A percentile compares a stretch with the other conserved stretches of the same genome.
These are phyloP conservation scores for Colletotrichum simmondsii DNA, from an alignment of 2,329 filamentous ascomycete species.

Conservation along the genomic window DNA sequence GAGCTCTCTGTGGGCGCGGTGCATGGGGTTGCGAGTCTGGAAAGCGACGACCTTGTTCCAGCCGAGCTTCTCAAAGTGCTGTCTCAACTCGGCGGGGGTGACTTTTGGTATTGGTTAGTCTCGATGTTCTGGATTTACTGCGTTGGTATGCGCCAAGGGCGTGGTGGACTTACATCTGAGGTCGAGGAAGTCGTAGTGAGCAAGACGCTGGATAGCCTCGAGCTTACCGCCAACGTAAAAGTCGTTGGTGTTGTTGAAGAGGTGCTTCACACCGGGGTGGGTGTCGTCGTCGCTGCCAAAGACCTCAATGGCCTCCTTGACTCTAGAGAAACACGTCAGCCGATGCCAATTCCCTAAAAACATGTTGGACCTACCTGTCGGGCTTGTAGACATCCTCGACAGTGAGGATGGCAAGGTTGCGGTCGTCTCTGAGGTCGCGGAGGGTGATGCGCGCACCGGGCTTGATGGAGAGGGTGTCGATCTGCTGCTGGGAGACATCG, in stretches of 20 bases:
- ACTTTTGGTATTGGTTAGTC: slow-evolving; percentile 59
- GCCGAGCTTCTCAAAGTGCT: slow-evolving; percentile 99
- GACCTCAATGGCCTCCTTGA: slow-evolving; percentile 90
- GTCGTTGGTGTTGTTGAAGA: slow-evolving; percentile 82
- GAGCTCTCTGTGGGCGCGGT: slow-evolving; percentile 96
- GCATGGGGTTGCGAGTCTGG: slow-evolving; percentile 99
- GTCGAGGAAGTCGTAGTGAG: slow-evolving; percentile 99
- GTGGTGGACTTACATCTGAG: slow-evolving; percentile 78
- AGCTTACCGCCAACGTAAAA: slow-evolving; percentile 97
- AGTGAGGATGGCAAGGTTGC: slow-evolving; percentile 94
- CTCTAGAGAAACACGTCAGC: slow-evolving; percentile 57
- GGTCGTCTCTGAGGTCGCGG: slow-evolving; percentile 95
- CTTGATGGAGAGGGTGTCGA: slow-evolving; percentile 81
- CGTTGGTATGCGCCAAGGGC: neutral
- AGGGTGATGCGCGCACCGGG: slow-evolving; percentile 85
- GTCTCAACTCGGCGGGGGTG: slow-evolving; percentile 91
- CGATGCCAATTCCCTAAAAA: slow-evolving; percentile 63
- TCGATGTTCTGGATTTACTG: neutral
- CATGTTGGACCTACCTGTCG: slow-evolving; percentile 78
- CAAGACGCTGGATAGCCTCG: slow-evolving; percentile 92
- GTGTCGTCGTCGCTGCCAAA: slow-evolving; percentile 91
- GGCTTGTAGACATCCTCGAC: slow-evolving; percentile 96
- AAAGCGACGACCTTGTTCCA: slow-evolving; percentile 98
- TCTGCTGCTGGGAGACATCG: slow-evolving; percentile 80
- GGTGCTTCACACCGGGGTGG: slow-evolving; percentile 92